Conservation (phyloP, 345 rosid species). For the Carallia pectinifolia region DNA sequence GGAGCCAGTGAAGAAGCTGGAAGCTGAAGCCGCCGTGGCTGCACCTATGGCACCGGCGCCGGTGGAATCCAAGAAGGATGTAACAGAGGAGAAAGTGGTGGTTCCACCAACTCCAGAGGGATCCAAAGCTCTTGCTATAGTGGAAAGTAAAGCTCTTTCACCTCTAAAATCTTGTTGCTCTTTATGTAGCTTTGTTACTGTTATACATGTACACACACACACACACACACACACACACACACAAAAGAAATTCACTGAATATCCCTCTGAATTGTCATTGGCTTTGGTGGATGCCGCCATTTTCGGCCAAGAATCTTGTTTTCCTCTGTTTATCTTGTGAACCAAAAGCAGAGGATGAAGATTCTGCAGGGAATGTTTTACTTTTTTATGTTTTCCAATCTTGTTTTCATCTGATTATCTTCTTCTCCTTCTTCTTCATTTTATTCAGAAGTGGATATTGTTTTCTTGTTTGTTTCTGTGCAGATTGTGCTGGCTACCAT, state of each 20-base stretch:
- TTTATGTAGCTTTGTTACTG: background rate
- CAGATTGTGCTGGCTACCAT: background rate
- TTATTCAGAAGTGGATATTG: too few relatives aligned
- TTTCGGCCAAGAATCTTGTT: background rate
- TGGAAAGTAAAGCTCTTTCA: constrained; percentile 48
- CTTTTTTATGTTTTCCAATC: background rate
- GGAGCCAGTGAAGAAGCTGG: constrained; percentile 37
- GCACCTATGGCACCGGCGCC: constrained; percentile 4
- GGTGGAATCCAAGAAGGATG: constrained; percentile 25
- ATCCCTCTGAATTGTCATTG: background rate
- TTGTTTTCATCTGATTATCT: background rate
- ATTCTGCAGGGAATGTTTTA: background rate
- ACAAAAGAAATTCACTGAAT: background rate
- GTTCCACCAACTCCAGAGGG: constrained; percentile 19
- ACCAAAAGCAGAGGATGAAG: background rate
- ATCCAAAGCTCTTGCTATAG: constrained; percentile 54
- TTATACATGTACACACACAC: background rate
- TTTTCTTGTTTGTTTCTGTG: too few relatives aligned
- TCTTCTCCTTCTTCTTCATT: too few relatives aligned
- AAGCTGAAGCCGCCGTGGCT: constrained; percentile 33
- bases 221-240: background rate
- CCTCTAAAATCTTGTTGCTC: background rate
- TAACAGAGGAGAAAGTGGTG: constrained; percentile 33
- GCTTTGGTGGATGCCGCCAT: background rate
- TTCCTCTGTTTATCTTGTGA: background rate